Percentiles rank a stretch among this genome's conserved stretches.
phyloP scores from a whole-genome alignment of 1,284 basidiomycete genomes.

The Fomitopsis palustris region DNA sequence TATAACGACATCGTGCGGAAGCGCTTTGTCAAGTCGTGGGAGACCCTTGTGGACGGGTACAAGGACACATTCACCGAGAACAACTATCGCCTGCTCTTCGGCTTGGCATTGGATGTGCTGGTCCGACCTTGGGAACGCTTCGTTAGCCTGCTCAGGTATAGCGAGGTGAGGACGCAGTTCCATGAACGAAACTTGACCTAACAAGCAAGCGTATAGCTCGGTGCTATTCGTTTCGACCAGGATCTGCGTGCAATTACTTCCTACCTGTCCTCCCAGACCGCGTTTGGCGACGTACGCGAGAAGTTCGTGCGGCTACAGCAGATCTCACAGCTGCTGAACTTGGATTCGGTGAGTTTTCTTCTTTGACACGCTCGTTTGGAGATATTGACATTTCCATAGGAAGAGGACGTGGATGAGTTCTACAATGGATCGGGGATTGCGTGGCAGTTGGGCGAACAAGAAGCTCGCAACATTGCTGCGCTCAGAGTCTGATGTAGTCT shows the following conservation, averaged over 20 bases:
- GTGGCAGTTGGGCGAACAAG: slow-evolving; percentile 79
- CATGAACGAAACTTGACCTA: neutral
- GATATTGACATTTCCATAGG: slow-evolving; percentile 41
- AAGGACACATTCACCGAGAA: slow-evolving; percentile 84
- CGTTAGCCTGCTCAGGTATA: slow-evolving; percentile 78
- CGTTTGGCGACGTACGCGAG: slow-evolving; percentile 85
- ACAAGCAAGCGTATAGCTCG: slow-evolving; percentile 53
- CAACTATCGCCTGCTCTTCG: slow-evolving; percentile 87
- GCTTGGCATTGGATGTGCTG: slow-evolving; percentile 80
- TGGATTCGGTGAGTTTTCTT: slow-evolving; percentile 67
- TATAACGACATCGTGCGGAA: slow-evolving; percentile 85
- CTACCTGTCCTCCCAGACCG: slow-evolving; percentile 83
- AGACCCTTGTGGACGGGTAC: slow-evolving; percentile 79
- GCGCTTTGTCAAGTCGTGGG: slow-evolving; percentile 87
- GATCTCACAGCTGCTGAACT: slow-evolving; percentile 87
- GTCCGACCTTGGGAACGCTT: slow-evolving; percentile 94
- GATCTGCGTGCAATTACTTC: slow-evolving; percentile 84
- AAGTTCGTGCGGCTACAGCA: slow-evolving; percentile 92
- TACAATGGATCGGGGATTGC: slow-evolving; percentile 90
- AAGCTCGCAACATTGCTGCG: slow-evolving; percentile 69
- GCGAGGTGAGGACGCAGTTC: slow-evolving; percentile 57
- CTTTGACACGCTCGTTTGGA: neutral
- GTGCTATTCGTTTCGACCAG: slow-evolving; percentile 95
- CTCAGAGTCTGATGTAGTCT: slow-evolving; percentile 46
- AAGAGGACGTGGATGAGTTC: slow-evolving; percentile 90